A percentile compares a stretch with the other conserved stretches of the same genome.
phyloP scores from a whole-genome alignment of 805 yeast genomes.

The Hanseniaspora vineae region DNA sequence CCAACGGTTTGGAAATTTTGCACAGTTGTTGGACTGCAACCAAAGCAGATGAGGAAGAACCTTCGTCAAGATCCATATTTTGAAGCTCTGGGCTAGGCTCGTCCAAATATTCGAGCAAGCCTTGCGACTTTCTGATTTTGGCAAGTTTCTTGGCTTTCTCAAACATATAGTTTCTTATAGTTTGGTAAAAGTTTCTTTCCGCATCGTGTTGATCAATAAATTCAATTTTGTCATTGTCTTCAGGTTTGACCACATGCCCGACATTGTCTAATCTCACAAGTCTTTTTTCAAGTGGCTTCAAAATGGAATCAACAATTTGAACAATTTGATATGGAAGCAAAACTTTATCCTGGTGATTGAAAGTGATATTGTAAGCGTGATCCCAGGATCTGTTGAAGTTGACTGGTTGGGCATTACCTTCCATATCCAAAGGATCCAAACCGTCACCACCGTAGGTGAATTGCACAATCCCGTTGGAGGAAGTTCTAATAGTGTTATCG shows the following conservation, averaged over 20 bases:
- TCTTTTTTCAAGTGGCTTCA: constrained; percentile 47
- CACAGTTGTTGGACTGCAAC: constrained; percentile 48
- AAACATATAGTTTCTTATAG: constrained; percentile 52
- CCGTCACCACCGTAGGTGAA: constrained; percentile 98
- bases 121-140: constrained; percentile 39
- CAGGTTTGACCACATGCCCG: constrained; percentile 38
- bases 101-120: constrained; percentile 33
- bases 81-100: constrained; percentile 33
- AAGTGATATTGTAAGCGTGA: constrained; percentile 70
- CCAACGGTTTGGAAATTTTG: constrained; percentile 49
- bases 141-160: constrained; percentile 48
- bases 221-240: constrained; percentile 38
- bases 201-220: constrained; percentile 78
- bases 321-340: constrained; percentile 60
- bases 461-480: constrained; percentile 93
- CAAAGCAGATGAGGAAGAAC: constrained; percentile 24
- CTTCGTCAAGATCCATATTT: constrained; percentile 28
- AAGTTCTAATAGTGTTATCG: constrained; percentile 89
- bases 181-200: constrained; percentile 69
- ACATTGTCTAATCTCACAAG: constrained; percentile 61
- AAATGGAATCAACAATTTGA: constrained; percentile 38
- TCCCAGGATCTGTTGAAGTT: constrained; percentile 92
- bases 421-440: constrained; percentile 96
- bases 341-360: constrained; percentile 37
- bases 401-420: constrained; percentile 95